Evolutionary conservation across 2,329 filamentous ascomycete species (phyloP).

Genomic region (Dendryphion nanum): DNA sequence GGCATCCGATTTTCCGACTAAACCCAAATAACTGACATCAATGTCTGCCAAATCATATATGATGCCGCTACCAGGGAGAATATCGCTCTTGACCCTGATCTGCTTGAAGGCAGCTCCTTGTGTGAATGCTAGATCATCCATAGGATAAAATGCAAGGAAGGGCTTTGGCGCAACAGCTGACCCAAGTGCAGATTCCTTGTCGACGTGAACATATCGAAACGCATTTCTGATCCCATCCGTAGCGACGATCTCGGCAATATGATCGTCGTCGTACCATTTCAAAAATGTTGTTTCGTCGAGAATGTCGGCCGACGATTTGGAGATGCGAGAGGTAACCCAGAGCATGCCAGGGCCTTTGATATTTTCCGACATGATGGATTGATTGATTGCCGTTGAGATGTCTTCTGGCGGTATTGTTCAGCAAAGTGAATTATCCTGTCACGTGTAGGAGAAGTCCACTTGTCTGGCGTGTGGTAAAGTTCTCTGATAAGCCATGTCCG

Average conservation of each 20-base stretch:
- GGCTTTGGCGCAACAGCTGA: constrained; percentile 21
- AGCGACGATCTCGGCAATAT: constrained; percentile 38
- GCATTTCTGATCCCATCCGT: constrained; percentile 34
- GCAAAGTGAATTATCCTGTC: constrained; percentile 1
- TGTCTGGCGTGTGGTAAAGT: too few species aligned
- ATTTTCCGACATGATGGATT: constrained; percentile 7
- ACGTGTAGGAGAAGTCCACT: too few species aligned
- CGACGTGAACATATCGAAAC: constrained; percentile 32
- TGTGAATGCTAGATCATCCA: constrained; percentile 37
- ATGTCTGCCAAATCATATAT: constrained; percentile 31
- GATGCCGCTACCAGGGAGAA: constrained; percentile 22
- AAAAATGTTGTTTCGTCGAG: constrained; percentile 32
- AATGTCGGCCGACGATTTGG: constrained; percentile 18
- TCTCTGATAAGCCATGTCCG: too few species aligned
- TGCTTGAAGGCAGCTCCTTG: constrained; percentile 33
- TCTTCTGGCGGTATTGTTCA: not conserved
- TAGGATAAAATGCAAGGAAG: constrained; percentile 39
- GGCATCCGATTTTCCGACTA: constrained; percentile 12
- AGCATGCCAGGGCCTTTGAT: constrained; percentile 32
- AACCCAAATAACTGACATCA: constrained; percentile 24
- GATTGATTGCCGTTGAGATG: not conserved
- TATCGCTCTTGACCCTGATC: constrained; percentile 34
- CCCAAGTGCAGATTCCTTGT: constrained; percentile 13
- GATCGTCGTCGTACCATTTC: constrained; percentile 42
- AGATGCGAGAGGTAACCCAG: constrained; percentile 29